Conservation (phyloP, 2,329 filamentous ascomycete species). For the Amesomyces nigricolor region DNA sequence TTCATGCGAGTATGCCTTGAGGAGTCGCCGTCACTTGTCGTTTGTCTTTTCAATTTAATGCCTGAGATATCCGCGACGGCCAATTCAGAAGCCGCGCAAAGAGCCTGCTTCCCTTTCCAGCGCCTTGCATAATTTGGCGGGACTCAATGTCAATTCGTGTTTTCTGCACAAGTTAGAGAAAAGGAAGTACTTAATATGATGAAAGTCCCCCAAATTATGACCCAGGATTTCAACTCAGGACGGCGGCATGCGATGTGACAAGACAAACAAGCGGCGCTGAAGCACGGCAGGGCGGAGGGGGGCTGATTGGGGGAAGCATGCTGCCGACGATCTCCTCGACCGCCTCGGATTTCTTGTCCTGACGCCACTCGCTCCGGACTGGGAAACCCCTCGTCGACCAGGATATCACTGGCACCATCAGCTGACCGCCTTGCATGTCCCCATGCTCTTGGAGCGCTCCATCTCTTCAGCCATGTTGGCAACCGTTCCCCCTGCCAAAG, state of each 20-base stretch:
- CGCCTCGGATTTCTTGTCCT: conserved; percentile 14
- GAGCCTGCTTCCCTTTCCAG: conserved; percentile 24
- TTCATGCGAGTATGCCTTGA: background rate
- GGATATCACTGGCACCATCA: conserved; percentile 22
- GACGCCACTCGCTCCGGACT: conserved; percentile 11
- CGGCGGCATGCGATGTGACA: conserved; percentile 1
- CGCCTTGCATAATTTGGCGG: conserved; percentile 19
- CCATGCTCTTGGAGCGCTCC: conserved; percentile 13
- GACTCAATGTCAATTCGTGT: conserved; percentile 7
- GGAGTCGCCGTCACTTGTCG: background rate
- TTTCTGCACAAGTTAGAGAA: conserved; percentile 2
- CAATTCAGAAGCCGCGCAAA: conserved; percentile 20
- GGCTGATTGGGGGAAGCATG: background rate
- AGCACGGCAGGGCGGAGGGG: background rate
- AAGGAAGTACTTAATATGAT: background rate
- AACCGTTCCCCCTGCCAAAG: background rate
- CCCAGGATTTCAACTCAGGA: background rate
- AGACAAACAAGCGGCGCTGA: background rate
- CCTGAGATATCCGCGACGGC: conserved; percentile 24
- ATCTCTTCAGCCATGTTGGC: conserved; percentile 12
- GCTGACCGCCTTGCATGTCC: conserved; percentile 27
- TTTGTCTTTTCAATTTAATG: conserved; percentile 13
- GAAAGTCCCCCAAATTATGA: background rate
- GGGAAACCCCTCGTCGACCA: conserved; percentile 3
- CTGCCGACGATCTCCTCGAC: background rate